phyloP scores from a whole-genome alignment of 257 asterid genomes.

The Penstemon eatonii region DNA sequence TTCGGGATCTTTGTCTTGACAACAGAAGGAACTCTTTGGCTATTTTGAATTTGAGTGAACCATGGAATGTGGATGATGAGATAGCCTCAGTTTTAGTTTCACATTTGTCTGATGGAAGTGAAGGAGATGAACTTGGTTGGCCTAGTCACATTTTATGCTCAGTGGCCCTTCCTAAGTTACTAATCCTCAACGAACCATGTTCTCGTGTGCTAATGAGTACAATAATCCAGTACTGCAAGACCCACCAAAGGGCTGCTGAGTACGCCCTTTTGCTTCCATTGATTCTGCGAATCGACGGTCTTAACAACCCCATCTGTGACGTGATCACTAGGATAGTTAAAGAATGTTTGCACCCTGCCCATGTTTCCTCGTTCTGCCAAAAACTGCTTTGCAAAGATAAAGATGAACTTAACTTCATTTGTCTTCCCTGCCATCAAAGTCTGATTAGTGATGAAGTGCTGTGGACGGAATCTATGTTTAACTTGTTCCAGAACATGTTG shows the following conservation, averaged over 20 bases:
- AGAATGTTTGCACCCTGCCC: slow-evolving; percentile 70
- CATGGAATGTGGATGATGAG: slow-evolving; percentile 76
- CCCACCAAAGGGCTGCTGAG: slow-evolving; percentile 66
- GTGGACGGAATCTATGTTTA: slow-evolving; percentile 68
- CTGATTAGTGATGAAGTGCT: slow-evolving; percentile 45
- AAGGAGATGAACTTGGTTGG: slow-evolving; percentile 49
- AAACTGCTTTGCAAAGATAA: slow-evolving; percentile 44
- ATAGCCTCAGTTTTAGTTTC: slow-evolving; percentile 56
- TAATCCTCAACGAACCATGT: slow-evolving; percentile 48
- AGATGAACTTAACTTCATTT: slow-evolving; percentile 37
- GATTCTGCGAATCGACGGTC: slow-evolving; percentile 51
- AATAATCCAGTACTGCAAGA: slow-evolving; percentile 57
- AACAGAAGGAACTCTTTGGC: slow-evolving; percentile 34
- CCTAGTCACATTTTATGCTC: slow-evolving; percentile 64
- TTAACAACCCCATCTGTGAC: slow-evolving; percentile 58
- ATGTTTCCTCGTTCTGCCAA: slow-evolving; percentile 65
- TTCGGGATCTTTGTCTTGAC: slow-evolving; percentile 43
- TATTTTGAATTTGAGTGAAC: slow-evolving; percentile 54
- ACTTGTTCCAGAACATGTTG: slow-evolving; percentile 43
- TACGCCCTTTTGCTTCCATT: slow-evolving; percentile 61
- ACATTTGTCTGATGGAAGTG: slow-evolving; percentile 39
- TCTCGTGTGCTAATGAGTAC: slow-evolving; percentile 55
- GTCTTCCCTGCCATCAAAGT: slow-evolving; percentile 59
- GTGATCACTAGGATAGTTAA: slow-evolving; percentile 55
- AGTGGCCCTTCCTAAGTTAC: slow-evolving; percentile 63